phyloP scores from a whole-genome alignment of 176 grass and related monocot species.

The Metroxylon sagu region DNA sequence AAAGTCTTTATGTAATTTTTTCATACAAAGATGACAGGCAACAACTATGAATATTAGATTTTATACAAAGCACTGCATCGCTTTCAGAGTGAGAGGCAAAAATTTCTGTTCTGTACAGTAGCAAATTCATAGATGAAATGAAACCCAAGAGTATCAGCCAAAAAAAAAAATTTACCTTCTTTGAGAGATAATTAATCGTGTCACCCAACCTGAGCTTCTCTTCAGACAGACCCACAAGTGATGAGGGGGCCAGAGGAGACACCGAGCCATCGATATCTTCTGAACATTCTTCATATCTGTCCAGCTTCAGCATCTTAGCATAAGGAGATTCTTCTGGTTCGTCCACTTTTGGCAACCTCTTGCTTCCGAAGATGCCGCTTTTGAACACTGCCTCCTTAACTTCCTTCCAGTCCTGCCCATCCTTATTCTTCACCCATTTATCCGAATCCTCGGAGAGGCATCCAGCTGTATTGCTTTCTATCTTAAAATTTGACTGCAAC shows the following conservation, averaged over 20 bases:
- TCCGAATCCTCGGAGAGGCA: neutral
- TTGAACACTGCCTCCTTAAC: slow-evolving; percentile 37
- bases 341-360: slow-evolving; percentile 38
- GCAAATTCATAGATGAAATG: too few species aligned
- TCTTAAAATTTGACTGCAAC: neutral
- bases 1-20: too few species aligned
- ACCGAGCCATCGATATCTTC: slow-evolving; percentile 18
- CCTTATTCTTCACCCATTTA: slow-evolving; percentile 19
- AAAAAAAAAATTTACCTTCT: slow-evolving; percentile 34
- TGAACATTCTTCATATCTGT: slow-evolving; percentile 20
- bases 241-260: slow-evolving; percentile 26
- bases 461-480: too few species aligned
- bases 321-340: slow-evolving; percentile 46
- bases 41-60: too few species aligned
- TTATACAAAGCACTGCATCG: too few species aligned
- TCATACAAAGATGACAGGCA: too few species aligned
- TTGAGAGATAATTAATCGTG: slow-evolving; percentile 49
- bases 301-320: slow-evolving; percentile 8
- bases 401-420: slow-evolving; percentile 19
- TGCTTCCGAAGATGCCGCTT: slow-evolving; percentile 41
- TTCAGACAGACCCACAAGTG: slow-evolving; percentile 22
- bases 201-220: slow-evolving; percentile 34
- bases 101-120: too few species aligned
- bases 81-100: too few species aligned
- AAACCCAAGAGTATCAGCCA: too few species aligned